Percentiles rank a stretch among this genome's conserved stretches.
Evolutionary conservation across 495 filamentous ascomycete species (phyloP).

Genomic region (Cercophora samala): DNA sequence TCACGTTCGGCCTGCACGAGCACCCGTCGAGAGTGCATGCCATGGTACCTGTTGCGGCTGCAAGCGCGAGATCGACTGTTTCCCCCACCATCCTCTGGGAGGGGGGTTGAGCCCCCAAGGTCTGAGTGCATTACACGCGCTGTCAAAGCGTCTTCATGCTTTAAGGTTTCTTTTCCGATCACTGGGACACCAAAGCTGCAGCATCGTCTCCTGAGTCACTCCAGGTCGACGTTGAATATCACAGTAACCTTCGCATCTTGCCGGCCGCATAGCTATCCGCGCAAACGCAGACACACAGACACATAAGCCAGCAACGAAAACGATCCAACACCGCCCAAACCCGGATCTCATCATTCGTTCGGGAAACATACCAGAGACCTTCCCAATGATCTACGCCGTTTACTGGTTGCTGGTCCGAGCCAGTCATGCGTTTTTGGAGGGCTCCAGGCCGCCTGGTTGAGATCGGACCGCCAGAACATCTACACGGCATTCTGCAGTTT

Average conservation of each 20-base stretch:
- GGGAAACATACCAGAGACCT: constrained; percentile 8
- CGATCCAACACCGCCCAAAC: background rate
- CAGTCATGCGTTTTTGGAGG: background rate
- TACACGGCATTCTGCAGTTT: background rate
- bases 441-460: constrained; percentile 13
- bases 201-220: background rate
- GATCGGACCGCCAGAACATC: constrained; percentile 16
- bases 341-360: constrained; percentile 3
- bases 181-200: background rate
- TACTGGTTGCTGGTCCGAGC: constrained; percentile 7
- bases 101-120: constrained; percentile 11
- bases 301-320: background rate
- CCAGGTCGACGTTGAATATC: background rate
- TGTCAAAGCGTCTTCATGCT: constrained; percentile 27
- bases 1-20: constrained; percentile 12
- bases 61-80: constrained; percentile 33
- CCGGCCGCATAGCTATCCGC: background rate
- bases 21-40: constrained; percentile 10
- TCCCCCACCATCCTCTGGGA: constrained; percentile 11
- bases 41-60: constrained; percentile 26
- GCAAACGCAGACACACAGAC: background rate
- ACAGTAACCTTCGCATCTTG: background rate
- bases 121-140: constrained; percentile 22
- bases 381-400: constrained; percentile 14
- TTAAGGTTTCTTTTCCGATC: background rate